phyloP scores from a whole-genome alignment of 495 filamentous ascomycete genomes.

The Emericellopsis terricola region DNA sequence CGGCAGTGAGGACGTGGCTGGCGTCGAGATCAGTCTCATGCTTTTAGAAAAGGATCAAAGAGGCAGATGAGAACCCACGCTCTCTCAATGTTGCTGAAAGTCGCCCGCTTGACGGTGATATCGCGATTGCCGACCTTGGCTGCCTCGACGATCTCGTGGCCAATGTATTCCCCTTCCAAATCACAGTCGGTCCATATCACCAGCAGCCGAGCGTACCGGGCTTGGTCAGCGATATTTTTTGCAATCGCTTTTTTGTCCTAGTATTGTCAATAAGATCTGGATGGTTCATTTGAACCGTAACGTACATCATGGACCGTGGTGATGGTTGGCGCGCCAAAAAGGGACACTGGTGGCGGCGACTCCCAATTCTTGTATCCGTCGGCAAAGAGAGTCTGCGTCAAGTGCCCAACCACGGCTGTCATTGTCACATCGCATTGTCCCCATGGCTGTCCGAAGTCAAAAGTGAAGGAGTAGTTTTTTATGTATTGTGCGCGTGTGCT shows the following conservation, averaged over 20 bases:
- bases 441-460: constrained; percentile 68
- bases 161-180: constrained; percentile 93
- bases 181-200: constrained; percentile 99
- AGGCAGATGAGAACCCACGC: constrained; percentile 34
- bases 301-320: constrained; percentile 44
- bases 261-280: too few relatives aligned
- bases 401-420: constrained; percentile 81
- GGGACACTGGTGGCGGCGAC: constrained; percentile 54
- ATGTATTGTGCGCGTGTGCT: constrained; percentile 53
- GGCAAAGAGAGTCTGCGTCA: constrained; percentile 57
- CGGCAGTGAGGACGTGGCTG: constrained; percentile 72
- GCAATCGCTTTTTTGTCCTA: constrained; percentile 70
- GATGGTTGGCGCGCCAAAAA: constrained; percentile 71
- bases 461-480: constrained; percentile 89
- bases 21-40: constrained; percentile 6
- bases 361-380: constrained; percentile 54
- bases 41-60: background rate
- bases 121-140: constrained; percentile 53
- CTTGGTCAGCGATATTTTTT: constrained; percentile 65
- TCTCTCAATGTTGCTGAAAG: constrained; percentile 90
- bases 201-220: constrained; percentile 45
- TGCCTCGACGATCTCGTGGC: constrained; percentile 72
- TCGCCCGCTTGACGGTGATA: constrained; percentile 68
- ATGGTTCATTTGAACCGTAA: constrained; percentile 5
- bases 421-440: constrained; percentile 71